Conservation (phyloP, 2,329 filamentous ascomycete species). For the Botrytis hyacinthi region DNA sequence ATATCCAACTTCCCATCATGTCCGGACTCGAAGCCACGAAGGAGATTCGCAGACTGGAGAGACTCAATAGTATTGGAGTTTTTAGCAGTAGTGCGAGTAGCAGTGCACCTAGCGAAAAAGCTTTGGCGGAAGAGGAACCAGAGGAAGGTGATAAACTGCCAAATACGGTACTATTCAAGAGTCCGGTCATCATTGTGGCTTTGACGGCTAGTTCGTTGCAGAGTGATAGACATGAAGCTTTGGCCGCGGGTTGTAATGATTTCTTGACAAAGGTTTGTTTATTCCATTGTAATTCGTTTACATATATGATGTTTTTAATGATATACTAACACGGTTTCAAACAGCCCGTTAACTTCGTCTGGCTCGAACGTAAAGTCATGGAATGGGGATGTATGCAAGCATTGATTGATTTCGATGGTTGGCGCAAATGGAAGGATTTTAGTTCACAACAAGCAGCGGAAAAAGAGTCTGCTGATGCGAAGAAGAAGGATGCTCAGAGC, state of each 20-base stretch:
- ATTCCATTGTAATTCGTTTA: not conserved
- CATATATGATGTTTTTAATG: not conserved
- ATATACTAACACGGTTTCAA: conserved; percentile 16
- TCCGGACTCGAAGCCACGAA: conserved; percentile 91
- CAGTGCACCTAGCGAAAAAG: conserved; percentile 47
- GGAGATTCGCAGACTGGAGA: conserved; percentile 86
- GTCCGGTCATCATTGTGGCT: conserved; percentile 95
- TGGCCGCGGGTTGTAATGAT: conserved; percentile 96
- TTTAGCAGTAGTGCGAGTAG: conserved; percentile 69
- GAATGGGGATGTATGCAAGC: conserved; percentile 99
- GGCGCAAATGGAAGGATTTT: conserved; percentile 95
- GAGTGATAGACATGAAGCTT: conserved; percentile 89
- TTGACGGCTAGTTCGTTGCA: conserved; percentile 92
- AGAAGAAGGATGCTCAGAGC: conserved; percentile 21
- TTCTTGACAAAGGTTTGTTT: conserved; percentile 86
- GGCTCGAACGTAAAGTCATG: conserved; percentile 95
- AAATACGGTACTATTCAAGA: conserved; percentile 78
- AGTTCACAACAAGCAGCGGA: conserved; percentile 24
- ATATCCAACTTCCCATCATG: conserved; percentile 97
- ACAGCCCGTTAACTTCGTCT: conserved; percentile 94
- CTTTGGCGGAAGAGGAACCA: conserved; percentile 44
- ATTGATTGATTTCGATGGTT: conserved; percentile 96
- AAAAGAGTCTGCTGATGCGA: conserved; percentile 31
- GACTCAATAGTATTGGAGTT: conserved; percentile 88
- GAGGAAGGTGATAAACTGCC: conserved; percentile 67